Evolutionary conservation across 1,284 basidiomycete genomes (phyloP), one percentile per base, ranked within the genome.

Genomic region (Vanrija pseudolonga): DNA sequence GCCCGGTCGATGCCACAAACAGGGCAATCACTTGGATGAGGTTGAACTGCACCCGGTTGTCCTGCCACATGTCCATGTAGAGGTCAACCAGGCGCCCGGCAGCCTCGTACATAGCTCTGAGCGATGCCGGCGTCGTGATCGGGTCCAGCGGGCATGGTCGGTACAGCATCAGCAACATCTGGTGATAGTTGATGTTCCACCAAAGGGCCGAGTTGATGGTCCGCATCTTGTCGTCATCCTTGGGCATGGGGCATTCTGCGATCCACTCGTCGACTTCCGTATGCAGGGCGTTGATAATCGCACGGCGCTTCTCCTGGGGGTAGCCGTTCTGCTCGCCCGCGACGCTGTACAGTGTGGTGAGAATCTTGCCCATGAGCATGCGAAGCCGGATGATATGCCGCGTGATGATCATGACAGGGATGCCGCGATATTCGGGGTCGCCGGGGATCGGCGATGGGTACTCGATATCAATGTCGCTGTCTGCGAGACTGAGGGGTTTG

Each of bases 391-490:
- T 62, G 18, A 66, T 50, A 22, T 66, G 61, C 24, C 50, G 51
- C 5, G 60, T 62, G 45, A 60, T 32, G 11, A 20, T 19, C 19
- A 52, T 46, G 24, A 54, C 44, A 7, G 56, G 51, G 41, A 55
- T 47, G 20, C 64, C 64, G 38, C 63, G 64, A 56, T 62, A 67
- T 6, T 36, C 38, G 18, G 43, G 32, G 44, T 60, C 55, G 17
- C 42, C 50, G 4, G 60, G 60, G 18, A 39, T 48, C 37, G 61
- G 57, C 5, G 55, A 56, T 3, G 63, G 61, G 7, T 57, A 50
- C 51, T 65, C 66, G 37, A 67, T 63, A 49, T 65, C 64, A 15
- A 72, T 65, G 45, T 67, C 68, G 23, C 55, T 47, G 41, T 69
- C 68, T 3, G 51, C 53, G 19, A 71, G 65, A 3, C 61, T 60